Conservation (phyloP, 208 protist species). For the Trypanosoma cruzi region DNA sequence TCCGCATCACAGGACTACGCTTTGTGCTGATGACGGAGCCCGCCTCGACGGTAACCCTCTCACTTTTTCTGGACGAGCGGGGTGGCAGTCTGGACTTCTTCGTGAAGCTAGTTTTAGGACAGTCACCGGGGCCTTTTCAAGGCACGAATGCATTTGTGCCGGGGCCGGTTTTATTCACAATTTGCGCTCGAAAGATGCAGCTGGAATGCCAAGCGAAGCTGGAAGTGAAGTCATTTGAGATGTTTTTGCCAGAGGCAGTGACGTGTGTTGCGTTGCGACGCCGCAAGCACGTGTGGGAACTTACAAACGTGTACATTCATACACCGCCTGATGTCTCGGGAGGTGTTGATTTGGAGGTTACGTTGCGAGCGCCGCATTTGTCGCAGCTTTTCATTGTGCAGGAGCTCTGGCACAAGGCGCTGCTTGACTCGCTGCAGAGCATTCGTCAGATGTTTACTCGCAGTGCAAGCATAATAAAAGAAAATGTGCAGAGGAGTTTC, state of each 20-base stretch:
- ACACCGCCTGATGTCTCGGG: slow-evolving; percentile 52
- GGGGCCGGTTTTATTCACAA: slow-evolving; percentile 36
- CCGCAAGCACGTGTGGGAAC: slow-evolving; percentile 16
- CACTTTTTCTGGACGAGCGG: slow-evolving; percentile 63
- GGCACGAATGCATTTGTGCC: neutral
- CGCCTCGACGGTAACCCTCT: slow-evolving; percentile 58
- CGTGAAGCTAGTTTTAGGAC: slow-evolving; percentile 34
- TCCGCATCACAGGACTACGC: slow-evolving; percentile 62
- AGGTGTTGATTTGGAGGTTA: slow-evolving; percentile 63
- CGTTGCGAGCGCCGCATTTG: slow-evolving; percentile 64
- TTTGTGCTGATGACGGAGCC: slow-evolving; percentile 76
- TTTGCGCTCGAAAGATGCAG: slow-evolving; percentile 48
- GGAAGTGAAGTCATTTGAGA: slow-evolving; percentile 87
- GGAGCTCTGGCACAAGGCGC: slow-evolving; percentile 57
- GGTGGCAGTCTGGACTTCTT: slow-evolving; percentile 53
- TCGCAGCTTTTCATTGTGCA: slow-evolving; percentile 70
- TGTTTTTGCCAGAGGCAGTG: slow-evolving; percentile 65
- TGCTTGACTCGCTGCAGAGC: slow-evolving; percentile 36
- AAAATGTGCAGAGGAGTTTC: slow-evolving; percentile 20
- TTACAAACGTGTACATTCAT: slow-evolving; percentile 42
- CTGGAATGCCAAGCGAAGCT: slow-evolving; percentile 87
- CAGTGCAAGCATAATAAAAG: slow-evolving; percentile 28
- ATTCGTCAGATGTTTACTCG: slow-evolving; percentile 39
- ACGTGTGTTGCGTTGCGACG: slow-evolving; percentile 43
- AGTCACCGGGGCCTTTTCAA: slow-evolving; percentile 10